Evolutionary conservation across 768 basidiomycete genomes (phyloP), one percentile per base, ranked within the genome.

Genomic region (Tephrocybe sp.): DNA sequence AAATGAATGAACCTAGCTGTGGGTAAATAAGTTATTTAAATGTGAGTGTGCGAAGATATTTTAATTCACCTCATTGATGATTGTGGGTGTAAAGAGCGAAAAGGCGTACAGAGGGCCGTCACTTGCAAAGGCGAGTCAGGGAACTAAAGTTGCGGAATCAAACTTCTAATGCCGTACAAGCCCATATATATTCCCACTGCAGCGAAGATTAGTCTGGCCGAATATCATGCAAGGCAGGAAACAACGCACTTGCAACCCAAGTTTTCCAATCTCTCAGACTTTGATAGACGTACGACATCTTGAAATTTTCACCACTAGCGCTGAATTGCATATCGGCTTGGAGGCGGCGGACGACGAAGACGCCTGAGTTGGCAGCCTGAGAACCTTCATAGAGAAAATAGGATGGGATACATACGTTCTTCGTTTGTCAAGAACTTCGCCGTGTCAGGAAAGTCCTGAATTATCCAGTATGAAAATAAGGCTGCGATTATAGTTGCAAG

Each of bases 361-460:
- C 77, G 6, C 83, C 84, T 85, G 48, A 17, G 34, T 41, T 21
- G 21, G 33, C 23, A 17, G 6, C 6, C 8, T 12, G 38, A 17
- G 38, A n/a, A 36, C 4, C 15, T 17, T 39, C 8, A 14, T 5
- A 36, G 14, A 11, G 10, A 15, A 43, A 8, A 25, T 21, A 33
- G 30, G 32, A 7, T 23, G 12, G 4, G 32, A 2, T 17, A 70
- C 73, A 42, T 62, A 78, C 84, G 75, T 63, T 91, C 90, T 26
- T 74, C 64, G 28, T 82, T 77, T 6, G 74, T 80, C 33, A 92
- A 69, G 66, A 91, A 92, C 52, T 74, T 83, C 1, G 88, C 86
- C 0, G 76, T 82, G 48, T 88, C 86, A 1, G 90, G 88, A 63
- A 90, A 91, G 65, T 90, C 88, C 58, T 86, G 79, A 18, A 93